Percentiles rank a stretch among this genome's conserved stretches.
These are phyloP conservation scores for Hymenoscyphus infarciens DNA, from an alignment of 2,329 filamentous ascomycete genomes.

Conservation along the genomic window DNA sequence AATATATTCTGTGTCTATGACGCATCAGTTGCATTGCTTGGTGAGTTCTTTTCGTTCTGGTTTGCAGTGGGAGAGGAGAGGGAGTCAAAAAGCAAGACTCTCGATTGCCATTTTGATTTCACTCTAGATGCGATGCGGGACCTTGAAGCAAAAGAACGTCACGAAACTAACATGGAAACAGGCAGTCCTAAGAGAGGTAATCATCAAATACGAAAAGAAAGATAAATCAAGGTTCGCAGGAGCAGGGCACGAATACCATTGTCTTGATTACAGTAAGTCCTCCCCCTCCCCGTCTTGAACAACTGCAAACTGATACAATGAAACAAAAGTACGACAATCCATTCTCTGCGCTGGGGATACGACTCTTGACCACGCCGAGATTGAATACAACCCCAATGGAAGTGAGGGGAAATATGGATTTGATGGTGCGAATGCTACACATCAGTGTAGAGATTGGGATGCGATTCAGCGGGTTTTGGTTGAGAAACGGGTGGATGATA, in stretches of 20 bases:
- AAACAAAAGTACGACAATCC: conserved; percentile 26
- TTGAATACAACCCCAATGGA: conserved; percentile 25
- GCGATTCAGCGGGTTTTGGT: conserved; percentile 27
- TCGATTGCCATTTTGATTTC: not conserved
- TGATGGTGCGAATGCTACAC: conserved; percentile 29
- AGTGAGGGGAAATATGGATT: conserved; percentile 25
- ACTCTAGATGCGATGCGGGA: no score
- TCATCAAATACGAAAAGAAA: conserved; percentile 31
- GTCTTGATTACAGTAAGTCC: conserved; percentile 31
- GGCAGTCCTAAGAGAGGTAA: conserved; percentile 31
- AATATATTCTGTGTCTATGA: conserved; percentile 31
- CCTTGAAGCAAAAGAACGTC: no score
- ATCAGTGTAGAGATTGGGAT: conserved; percentile 33
- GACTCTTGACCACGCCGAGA: conserved; percentile 30
- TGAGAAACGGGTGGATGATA: conserved; percentile 28
- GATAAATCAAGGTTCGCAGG: conserved; percentile 31
- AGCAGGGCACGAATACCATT: conserved; percentile 34
- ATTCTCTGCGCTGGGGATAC: conserved; percentile 34
- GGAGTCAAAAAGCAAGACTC: not conserved
- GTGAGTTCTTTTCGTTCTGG: conserved; percentile 16
- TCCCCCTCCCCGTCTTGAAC: no score
- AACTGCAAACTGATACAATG: no score
- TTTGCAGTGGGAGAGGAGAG: no score
- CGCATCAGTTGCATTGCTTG: conserved; percentile 33
- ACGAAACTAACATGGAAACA: conserved; percentile 5